Evolutionary conservation across 2,329 filamentous ascomycete genomes (phyloP).

Genomic region (Incumbomyces delicatus): DNA sequence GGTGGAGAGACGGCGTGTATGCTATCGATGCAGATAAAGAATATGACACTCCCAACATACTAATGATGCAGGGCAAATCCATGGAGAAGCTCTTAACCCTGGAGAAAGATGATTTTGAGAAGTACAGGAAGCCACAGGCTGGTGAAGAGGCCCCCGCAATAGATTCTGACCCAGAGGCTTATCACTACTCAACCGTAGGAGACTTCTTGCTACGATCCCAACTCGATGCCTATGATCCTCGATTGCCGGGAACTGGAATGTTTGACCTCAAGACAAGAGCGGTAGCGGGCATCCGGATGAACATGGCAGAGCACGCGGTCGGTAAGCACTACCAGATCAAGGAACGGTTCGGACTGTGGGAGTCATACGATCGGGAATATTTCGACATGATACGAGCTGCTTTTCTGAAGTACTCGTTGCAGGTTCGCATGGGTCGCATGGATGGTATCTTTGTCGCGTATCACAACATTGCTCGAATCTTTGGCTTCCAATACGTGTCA

Average conservation of each 20-base stretch:
- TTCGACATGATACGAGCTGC: conserved; percentile 93
- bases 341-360: conserved; percentile 62
- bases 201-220: conserved; percentile 94
- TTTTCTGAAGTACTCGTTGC: conserved; percentile 91
- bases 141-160: conserved; percentile 47
- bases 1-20: conserved; percentile 75
- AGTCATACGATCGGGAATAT: conserved; percentile 92
- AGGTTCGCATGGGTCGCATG: conserved; percentile 96
- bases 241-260: conserved; percentile 82
- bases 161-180: conserved; percentile 55
- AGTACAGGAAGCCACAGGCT: conserved; percentile 61
- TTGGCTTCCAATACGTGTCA: conserved; percentile 92
- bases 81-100: conserved; percentile 93
- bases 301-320: conserved; percentile 58
- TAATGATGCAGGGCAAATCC: conserved; percentile 87
- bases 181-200: conserved; percentile 75
- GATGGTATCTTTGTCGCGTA: conserved; percentile 96
- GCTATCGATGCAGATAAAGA: conserved; percentile 95
- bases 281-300: conserved; percentile 85
- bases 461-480: conserved; percentile 90
- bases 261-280: conserved; percentile 95
- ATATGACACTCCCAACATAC: conserved; percentile 71
- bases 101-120: conserved; percentile 72
- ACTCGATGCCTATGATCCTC: conserved; percentile 76
- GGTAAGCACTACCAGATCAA: conserved; percentile 83